Evolutionary conservation across 306 rosid species (phyloP).

Genomic region (Oxytropis ochrocephala): DNA sequence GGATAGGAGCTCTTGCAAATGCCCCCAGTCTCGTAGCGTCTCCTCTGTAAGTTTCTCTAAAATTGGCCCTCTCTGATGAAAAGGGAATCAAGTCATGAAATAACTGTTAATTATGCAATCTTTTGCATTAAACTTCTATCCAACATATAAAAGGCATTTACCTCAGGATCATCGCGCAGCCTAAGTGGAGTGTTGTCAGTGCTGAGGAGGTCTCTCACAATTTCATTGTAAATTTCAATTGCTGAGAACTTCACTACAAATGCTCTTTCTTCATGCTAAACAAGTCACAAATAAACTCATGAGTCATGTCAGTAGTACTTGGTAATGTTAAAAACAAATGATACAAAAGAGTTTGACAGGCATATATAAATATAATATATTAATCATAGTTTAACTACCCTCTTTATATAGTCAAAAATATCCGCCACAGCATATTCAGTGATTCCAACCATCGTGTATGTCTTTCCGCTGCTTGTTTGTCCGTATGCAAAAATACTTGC

Average conservation of each 20-base stretch:
- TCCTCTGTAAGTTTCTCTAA: constrained; percentile 95
- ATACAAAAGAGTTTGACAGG: constrained; percentile 6
- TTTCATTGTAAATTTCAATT: constrained; percentile 95
- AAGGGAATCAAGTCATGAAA: constrained; percentile 28
- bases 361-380: background rate
- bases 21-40: constrained; percentile 79
- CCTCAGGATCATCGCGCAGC: constrained; percentile 98
- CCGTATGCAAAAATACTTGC: constrained; percentile 98
- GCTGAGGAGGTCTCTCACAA: constrained; percentile 91
- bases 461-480: constrained; percentile 99
- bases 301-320: constrained; percentile 20
- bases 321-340: constrained; percentile 9
- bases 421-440: constrained; percentile 84
- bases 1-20: constrained; percentile 76
- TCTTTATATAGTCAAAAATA: constrained; percentile 75
- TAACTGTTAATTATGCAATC: constrained; percentile 1
- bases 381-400: constrained; percentile 42
- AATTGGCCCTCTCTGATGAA: constrained; percentile 66
- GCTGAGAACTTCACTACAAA: constrained; percentile 87
- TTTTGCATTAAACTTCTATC: constrained; percentile 5
- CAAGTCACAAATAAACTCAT: constrained; percentile 13
- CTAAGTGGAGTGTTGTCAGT: constrained; percentile 74
- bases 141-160: constrained; percentile 24
- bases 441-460: constrained; percentile 96
- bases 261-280: constrained; percentile 96